These are phyloP conservation scores for Psilocybe sp. DNA, from an alignment of 768 basidiomycete species.

Conservation along the genomic window DNA sequence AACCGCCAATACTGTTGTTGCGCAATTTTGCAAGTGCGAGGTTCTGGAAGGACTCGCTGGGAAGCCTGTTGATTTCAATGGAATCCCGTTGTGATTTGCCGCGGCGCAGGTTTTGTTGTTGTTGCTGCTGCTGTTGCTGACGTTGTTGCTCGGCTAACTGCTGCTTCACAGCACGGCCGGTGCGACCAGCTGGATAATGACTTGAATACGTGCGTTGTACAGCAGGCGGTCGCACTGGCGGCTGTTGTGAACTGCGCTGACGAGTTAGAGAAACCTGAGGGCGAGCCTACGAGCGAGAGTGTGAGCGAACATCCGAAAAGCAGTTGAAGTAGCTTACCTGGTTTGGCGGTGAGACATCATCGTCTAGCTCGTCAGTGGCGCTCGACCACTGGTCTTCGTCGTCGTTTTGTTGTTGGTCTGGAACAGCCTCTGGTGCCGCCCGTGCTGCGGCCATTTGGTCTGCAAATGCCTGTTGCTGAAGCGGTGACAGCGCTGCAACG, in stretches of 20 bases:
- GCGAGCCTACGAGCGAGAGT: neutral
- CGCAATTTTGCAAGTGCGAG: slow-evolving; percentile 32
- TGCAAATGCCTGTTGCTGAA: too few relatives aligned
- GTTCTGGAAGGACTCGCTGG: slow-evolving; percentile 63
- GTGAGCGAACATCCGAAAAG: neutral
- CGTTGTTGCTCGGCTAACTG: slow-evolving; percentile 11
- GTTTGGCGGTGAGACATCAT: slow-evolving; percentile 23
- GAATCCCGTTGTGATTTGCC: slow-evolving; percentile 20
- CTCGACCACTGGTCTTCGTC: slow-evolving; percentile 46
- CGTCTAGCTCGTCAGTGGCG: slow-evolving; percentile 44
- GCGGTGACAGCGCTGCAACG: too few relatives aligned
- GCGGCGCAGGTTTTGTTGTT: slow-evolving; percentile 5
- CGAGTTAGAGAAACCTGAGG: slow-evolving; percentile 4
- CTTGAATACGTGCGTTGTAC: slow-evolving; percentile 25
- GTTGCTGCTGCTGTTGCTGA: slow-evolving; percentile 10
- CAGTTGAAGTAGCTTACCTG: neutral
- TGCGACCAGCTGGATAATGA: slow-evolving; percentile 17
- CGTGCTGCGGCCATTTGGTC: too few relatives aligned
- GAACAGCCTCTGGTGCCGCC: too few relatives aligned
- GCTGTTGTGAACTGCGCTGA: slow-evolving; percentile 12
- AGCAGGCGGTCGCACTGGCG: slow-evolving; percentile 9
- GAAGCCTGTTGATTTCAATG: slow-evolving; percentile 58
- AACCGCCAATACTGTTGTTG: slow-evolving; percentile 46
- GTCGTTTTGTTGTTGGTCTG: neutral
- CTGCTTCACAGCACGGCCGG: slow-evolving; percentile 13